A percentile compares a stretch with the other conserved stretches of the same genome.
These are phyloP conservation scores for Colletotrichum melonis DNA, from an alignment of 2,329 filamentous ascomycete genomes.

Conservation along the genomic window DNA sequence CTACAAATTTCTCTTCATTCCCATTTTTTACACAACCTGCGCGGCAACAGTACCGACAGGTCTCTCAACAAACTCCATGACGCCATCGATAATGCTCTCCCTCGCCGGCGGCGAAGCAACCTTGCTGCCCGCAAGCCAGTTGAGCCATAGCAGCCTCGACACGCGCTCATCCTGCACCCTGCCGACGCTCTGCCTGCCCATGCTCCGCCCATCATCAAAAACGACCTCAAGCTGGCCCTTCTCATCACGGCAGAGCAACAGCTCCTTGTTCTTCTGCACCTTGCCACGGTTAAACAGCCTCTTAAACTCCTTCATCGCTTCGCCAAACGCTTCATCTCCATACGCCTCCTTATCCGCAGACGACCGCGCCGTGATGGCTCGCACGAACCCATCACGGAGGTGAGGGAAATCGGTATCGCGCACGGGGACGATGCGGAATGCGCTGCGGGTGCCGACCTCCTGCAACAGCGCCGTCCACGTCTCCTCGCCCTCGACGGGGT, in stretches of 20 bases:
- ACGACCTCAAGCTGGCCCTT: constrained; percentile 75
- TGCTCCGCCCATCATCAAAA: constrained; percentile 67
- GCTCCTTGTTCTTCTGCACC: constrained; percentile 82
- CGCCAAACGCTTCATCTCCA: constrained; percentile 81
- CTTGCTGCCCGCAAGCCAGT: constrained; percentile 87
- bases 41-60: constrained; percentile 89
- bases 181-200: constrained; percentile 70
- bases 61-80: constrained; percentile 88
- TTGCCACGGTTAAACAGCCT: constrained; percentile 82
- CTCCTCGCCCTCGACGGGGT: constrained; percentile 74
- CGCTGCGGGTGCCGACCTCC: constrained; percentile 76
- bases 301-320: constrained; percentile 82
- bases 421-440: constrained; percentile 88
- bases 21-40: constrained; percentile 67
- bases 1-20: constrained; percentile 34
- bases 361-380: constrained; percentile 81
- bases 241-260: constrained; percentile 77
- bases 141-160: constrained; percentile 85
- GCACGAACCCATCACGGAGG: constrained; percentile 89
- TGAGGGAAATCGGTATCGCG: constrained; percentile 95
- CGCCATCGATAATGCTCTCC: constrained; percentile 84
- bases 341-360: constrained; percentile 65
- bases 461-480: constrained; percentile 80
- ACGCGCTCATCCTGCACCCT: constrained; percentile 82
- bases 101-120: constrained; percentile 88